These are phyloP conservation scores for Mucor ambiguus DNA, from an alignment of 371 early-diverging fungal genomes.

Conservation along the genomic window DNA sequence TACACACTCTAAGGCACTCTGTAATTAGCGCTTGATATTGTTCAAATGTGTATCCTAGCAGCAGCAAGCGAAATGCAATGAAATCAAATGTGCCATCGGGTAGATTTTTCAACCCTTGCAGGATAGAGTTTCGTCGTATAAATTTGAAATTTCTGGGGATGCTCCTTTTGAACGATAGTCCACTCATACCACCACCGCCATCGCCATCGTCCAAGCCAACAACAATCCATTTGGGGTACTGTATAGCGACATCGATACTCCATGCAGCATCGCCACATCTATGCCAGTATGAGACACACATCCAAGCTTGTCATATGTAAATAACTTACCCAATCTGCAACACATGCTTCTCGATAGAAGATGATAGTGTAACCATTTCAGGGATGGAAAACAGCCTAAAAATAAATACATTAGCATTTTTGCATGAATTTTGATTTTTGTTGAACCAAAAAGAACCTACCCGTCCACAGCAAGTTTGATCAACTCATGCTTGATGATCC, in stretches of 20 bases:
- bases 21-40: conserved; percentile 34
- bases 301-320: not conserved
- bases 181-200: conserved; percentile 16
- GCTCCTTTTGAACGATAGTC: not conserved
- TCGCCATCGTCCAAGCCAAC: conserved; percentile 38
- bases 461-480: conserved; percentile 42
- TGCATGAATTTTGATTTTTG: conserved; percentile 9
- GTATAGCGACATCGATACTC: conserved; percentile 38
- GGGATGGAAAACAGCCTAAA: conserved; percentile 37
- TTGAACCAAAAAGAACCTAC: conserved; percentile 22
- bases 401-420: not conserved
- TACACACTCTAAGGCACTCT: conserved; percentile 39
- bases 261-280: conserved; percentile 48
- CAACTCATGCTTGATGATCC: conserved; percentile 43
- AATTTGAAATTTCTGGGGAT: conserved; percentile 33
- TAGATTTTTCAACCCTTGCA: conserved; percentile 30
- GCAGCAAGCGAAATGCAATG: conserved; percentile 36
- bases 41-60: conserved; percentile 25
- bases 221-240: conserved; percentile 37
- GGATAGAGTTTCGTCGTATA: conserved; percentile 19
- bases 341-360: conserved; percentile 32
- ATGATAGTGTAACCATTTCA: conserved; percentile 25
- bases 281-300: not conserved
- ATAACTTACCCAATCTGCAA: conserved; percentile 43
- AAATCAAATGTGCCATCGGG: conserved; percentile 43